phyloP scores from a whole-genome alignment of 352 stramenopile species.

The Stephanocyclus meneghinianus region DNA sequence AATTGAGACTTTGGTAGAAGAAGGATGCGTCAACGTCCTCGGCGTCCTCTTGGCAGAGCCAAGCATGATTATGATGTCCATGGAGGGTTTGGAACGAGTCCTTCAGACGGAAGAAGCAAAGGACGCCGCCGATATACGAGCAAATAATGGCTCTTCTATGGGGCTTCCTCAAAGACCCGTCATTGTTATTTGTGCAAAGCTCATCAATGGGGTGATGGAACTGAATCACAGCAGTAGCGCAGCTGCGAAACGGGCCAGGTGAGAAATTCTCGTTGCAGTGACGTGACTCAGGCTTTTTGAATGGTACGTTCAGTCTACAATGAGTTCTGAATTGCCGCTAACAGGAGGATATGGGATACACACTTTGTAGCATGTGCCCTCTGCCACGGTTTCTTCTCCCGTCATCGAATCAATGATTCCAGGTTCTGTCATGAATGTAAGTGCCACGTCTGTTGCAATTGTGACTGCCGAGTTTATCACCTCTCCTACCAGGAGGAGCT shows the following conservation, averaged over 20 bases:
- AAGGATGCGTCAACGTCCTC: conserved; percentile 85
- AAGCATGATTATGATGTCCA: conserved; percentile 98
- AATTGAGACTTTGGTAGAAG: conserved; percentile 85
- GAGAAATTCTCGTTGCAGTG: background rate
- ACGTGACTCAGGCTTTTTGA: background rate
- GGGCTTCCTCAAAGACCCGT: conserved; percentile 10
- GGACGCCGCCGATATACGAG: conserved; percentile 41
- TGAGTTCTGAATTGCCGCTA: background rate
- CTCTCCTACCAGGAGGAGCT: conserved; percentile 94
- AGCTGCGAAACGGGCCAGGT: conserved; percentile 91
- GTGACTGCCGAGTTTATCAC: conserved; percentile 96
- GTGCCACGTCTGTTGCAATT: conserved; percentile 96
- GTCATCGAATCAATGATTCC: conserved; percentile 88
- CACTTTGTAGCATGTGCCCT: conserved; percentile 98
- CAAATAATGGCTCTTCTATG: background rate
- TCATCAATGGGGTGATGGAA: conserved; percentile 44
- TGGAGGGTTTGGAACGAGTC: conserved; percentile 95
- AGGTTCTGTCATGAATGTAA: conserved; percentile 98
- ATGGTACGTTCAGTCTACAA: too few species aligned
- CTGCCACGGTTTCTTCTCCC: conserved; percentile 92
- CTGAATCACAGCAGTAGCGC: conserved; percentile 89
- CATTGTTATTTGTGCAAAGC: conserved; percentile 36
- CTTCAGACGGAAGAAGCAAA: conserved; percentile 91
- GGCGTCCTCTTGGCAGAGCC: conserved; percentile 90
- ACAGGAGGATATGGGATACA: conserved; percentile 93